These are phyloP conservation scores for Boletus sp. DNA, from an alignment of 1,284 basidiomycete genomes.

Conservation along the genomic window DNA sequence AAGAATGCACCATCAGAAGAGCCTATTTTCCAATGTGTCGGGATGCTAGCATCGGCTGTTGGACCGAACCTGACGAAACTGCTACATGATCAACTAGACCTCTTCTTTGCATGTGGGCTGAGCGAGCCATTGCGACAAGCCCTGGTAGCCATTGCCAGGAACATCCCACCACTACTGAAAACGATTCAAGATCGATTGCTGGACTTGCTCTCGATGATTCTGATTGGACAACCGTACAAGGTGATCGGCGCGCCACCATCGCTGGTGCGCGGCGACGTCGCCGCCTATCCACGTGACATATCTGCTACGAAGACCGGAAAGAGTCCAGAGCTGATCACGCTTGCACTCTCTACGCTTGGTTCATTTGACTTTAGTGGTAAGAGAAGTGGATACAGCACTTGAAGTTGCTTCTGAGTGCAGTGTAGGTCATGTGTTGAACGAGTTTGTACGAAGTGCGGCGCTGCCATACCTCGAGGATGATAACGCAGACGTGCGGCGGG, in stretches of 20 bases:
- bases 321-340: slow-evolving; percentile 72
- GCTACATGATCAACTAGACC: slow-evolving; percentile 92
- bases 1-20: slow-evolving; percentile 94
- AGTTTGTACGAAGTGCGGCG: slow-evolving; percentile 92
- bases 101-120: slow-evolving; percentile 95
- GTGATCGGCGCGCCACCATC: slow-evolving; percentile 76
- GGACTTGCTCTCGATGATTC: slow-evolving; percentile 75
- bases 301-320: slow-evolving; percentile 49
- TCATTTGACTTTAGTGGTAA: slow-evolving; percentile 92
- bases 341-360: slow-evolving; percentile 87
- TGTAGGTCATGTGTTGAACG: slow-evolving; percentile 87
- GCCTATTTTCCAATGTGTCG: slow-evolving; percentile 96
- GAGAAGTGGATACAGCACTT: slow-evolving; percentile 16
- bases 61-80: slow-evolving; percentile 95
- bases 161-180: slow-evolving; percentile 88
- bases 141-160: slow-evolving; percentile 79
- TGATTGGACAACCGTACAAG: slow-evolving; percentile 82
- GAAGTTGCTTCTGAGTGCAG: slow-evolving; percentile 13
- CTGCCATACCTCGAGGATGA: slow-evolving; percentile 95
- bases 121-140: slow-evolving; percentile 88
- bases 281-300: slow-evolving; percentile 53
- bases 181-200: slow-evolving; percentile 93
- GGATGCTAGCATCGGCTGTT: slow-evolving; percentile 93
- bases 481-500: slow-evolving; percentile 81
- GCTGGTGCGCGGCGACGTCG: slow-evolving; percentile 50